Percentiles rank a stretch among this genome's conserved stretches.
Conservation (phyloP, 192 early-diverging fungal genomes). For the Backusella mclennaniae region DNA sequence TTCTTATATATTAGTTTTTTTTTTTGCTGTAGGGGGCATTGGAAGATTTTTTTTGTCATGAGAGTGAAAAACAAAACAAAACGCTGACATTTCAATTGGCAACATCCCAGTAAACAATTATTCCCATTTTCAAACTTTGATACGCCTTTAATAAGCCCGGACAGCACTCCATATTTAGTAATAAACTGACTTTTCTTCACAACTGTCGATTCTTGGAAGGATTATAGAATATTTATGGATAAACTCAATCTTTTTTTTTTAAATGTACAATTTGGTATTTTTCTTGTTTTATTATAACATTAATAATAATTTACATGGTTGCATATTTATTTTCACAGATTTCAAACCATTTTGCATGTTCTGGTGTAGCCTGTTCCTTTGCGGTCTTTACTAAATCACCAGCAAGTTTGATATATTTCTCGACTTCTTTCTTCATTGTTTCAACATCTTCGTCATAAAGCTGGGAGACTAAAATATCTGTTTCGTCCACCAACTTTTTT, state of each 20-base stretch:
- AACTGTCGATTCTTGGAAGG: no score
- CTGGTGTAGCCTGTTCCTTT: constrained; percentile 13
- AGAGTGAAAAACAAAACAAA: no score
- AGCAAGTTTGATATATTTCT: constrained; percentile 8
- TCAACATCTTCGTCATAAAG: constrained; percentile 26
- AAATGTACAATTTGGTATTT: background rate
- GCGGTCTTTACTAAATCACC: constrained; percentile 10
- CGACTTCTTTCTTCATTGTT: constrained; percentile 13
- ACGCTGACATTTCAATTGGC: no score
- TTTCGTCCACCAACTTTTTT: constrained; percentile 19
- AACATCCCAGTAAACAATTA: no score
- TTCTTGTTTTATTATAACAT: background rate
- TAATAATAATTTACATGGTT: constrained; percentile 10
- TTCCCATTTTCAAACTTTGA: no score
- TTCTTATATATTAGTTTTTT: no score
- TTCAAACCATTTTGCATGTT: constrained; percentile 27
- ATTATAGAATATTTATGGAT: no score
- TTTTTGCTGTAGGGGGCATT: no score
- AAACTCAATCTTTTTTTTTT: background rate
- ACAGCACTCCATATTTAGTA: no score
- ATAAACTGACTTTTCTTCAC: no score
- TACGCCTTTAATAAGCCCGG: no score
- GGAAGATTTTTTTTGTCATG: no score
- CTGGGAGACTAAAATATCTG: constrained; percentile 27
- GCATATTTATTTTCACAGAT: constrained; percentile 15